Evolutionary conservation across 139 green algal genomes (phyloP).

Genomic region (Edaphochlamys debaryana): DNA sequence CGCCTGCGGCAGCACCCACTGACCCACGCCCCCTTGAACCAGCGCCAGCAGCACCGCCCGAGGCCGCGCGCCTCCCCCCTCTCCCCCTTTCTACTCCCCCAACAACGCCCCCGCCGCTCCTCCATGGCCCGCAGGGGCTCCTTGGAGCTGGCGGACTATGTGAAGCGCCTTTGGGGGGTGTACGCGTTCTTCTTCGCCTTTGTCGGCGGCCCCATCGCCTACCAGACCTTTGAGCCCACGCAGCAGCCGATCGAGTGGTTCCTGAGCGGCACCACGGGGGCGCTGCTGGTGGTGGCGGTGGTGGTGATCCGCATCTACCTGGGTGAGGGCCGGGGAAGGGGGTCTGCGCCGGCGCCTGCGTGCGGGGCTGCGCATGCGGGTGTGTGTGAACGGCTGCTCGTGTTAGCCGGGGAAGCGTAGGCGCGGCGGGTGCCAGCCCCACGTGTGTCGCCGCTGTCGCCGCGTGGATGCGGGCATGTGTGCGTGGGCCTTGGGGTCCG

Average conservation of each 20-base stretch:
- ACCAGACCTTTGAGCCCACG: slow-evolving; percentile 84
- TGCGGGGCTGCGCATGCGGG: too few relatives aligned
- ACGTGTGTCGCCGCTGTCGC: too few relatives aligned
- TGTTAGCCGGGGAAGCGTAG: too few relatives aligned
- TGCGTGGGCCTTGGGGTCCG: too few relatives aligned
- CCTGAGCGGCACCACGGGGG: slow-evolving; percentile 66
- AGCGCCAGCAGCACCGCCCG: too few relatives aligned
- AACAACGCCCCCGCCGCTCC: neutral
- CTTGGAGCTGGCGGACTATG: slow-evolving; percentile 66
- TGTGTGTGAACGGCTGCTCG: too few relatives aligned
- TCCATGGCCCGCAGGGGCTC: slow-evolving; percentile 59
- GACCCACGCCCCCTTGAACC: neutral
- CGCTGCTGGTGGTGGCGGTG: slow-evolving; percentile 78
- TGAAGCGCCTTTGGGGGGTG: slow-evolving; percentile 64
- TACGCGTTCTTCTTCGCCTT: slow-evolving; percentile 73
- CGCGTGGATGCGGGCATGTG: too few relatives aligned
- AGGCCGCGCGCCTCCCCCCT: neutral
- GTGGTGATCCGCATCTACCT: slow-evolving; percentile 87
- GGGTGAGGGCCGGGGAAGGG: too few relatives aligned
- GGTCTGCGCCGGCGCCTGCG: too few relatives aligned
- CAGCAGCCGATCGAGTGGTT: slow-evolving; percentile 73
- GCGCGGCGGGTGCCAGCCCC: too few relatives aligned
- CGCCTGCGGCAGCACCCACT: neutral
- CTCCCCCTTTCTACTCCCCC: too few relatives aligned
- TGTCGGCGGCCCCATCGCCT: slow-evolving; percentile 80